Conservation (phyloP, 129 eudicot species). For the Gnaphalium uliginosum region DNA sequence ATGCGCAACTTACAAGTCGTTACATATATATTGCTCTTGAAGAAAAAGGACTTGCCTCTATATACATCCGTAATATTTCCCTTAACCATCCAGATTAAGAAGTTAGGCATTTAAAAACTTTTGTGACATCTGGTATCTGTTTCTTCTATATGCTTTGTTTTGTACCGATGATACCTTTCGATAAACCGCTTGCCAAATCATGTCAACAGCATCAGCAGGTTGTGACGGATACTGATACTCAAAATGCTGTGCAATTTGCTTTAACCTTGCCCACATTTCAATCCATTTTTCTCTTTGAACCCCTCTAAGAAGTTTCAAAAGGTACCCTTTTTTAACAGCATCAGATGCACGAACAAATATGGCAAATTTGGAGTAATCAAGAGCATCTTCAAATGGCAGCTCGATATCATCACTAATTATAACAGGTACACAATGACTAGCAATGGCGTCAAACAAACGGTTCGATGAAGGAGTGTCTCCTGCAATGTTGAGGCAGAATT, state of each 20-base stretch:
- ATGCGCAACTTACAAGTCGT: neutral
- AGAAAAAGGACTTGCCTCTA: neutral
- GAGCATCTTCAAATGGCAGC: slow-evolving; percentile 79
- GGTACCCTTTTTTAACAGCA: slow-evolving; percentile 60
- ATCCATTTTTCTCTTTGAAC: slow-evolving; percentile 59
- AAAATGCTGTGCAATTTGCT: slow-evolving; percentile 51
- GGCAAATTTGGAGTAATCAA: slow-evolving; percentile 75
- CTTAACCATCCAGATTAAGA: neutral
- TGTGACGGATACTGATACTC: slow-evolving; percentile 76
- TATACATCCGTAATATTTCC: neutral
- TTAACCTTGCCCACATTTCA: slow-evolving; percentile 77
- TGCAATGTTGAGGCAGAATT: slow-evolving; percentile 82
- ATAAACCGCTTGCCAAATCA: slow-evolving; percentile 81
- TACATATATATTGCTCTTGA: neutral
- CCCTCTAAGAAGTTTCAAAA: slow-evolving; percentile 74
- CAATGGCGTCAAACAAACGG: slow-evolving; percentile 88
- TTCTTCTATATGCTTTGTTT: slow-evolving; percentile 37
- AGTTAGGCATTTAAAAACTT: slow-evolving; percentile 16
- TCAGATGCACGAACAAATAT: slow-evolving; percentile 59
- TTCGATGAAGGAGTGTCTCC: slow-evolving; percentile 99
- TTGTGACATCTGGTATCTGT: slow-evolving; percentile 55
- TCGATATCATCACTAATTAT: slow-evolving; percentile 50
- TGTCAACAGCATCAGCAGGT: slow-evolving; percentile 72
- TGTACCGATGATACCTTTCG: slow-evolving; percentile 40
- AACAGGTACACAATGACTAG: slow-evolving; percentile 84